Conservation (phyloP, 179 eudicot species). For the Beta macrorhiza region DNA sequence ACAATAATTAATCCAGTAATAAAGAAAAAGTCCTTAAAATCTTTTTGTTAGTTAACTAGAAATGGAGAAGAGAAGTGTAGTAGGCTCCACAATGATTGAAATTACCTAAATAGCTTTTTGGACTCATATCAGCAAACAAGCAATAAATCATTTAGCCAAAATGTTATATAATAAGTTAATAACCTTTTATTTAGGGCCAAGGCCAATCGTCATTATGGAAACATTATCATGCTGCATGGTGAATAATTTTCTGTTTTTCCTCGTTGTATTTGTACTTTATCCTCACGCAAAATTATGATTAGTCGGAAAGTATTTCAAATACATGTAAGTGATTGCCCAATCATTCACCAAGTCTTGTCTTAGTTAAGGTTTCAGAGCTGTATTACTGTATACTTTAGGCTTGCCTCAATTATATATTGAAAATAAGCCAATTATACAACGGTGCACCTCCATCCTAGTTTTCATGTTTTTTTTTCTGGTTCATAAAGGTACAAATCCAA, state of each 20-base stretch:
- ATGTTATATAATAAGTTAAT: no score
- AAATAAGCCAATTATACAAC: slow-evolving; percentile 1
- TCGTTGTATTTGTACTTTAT: slow-evolving; percentile 28
- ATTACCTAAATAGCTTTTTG: no score
- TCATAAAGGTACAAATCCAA: slow-evolving; percentile 13
- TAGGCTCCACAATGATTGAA: no score
- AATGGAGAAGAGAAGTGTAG: no score
- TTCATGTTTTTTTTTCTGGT: background rate
- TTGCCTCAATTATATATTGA: background rate
- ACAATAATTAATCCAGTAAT: no score
- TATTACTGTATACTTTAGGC: slow-evolving; percentile 23
- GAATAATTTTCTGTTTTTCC: slow-evolving; percentile 7
- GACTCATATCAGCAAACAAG: no score
- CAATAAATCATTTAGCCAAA: no score
- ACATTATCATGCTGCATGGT: background rate
- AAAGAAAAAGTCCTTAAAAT: no score
- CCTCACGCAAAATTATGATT: slow-evolving; percentile 18
- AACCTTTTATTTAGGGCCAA: background rate
- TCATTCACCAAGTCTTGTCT: slow-evolving; percentile 28
- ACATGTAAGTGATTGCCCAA: slow-evolving; percentile 25
- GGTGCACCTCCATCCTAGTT: slow-evolving; percentile 13
- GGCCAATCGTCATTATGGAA: background rate
- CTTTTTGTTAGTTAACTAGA: no score
- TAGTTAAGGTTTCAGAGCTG: slow-evolving; percentile 20
- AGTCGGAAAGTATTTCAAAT: slow-evolving; percentile 19